A percentile compares a stretch with the other conserved stretches of the same genome.
These are phyloP conservation scores for Ilyonectria sp. DNA, from an alignment of 2,329 filamentous ascomycete species.

Conservation along the genomic window DNA sequence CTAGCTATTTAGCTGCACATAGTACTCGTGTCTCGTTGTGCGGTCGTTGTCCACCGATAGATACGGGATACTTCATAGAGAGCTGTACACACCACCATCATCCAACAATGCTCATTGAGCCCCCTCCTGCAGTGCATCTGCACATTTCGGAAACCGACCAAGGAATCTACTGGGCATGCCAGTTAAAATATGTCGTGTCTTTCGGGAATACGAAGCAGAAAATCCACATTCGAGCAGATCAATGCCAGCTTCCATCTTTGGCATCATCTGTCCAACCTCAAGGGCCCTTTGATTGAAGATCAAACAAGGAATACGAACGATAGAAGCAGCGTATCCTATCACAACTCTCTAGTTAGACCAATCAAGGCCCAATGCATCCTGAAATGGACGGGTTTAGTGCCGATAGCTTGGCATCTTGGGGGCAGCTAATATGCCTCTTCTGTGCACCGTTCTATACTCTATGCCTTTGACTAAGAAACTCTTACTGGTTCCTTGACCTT, in stretches of 20 bases:
- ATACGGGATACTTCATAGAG: background rate
- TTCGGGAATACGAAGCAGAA: conserved; percentile 15
- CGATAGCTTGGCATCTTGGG: too few relatives aligned
- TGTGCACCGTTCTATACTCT: too few relatives aligned
- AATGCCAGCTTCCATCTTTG: background rate
- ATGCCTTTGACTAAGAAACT: too few relatives aligned
- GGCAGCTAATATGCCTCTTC: too few relatives aligned
- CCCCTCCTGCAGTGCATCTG: background rate
- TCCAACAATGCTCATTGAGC: background rate
- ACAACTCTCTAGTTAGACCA: too few relatives aligned
- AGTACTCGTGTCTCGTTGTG: background rate
- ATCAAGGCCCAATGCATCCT: too few relatives aligned
- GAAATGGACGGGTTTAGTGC: too few relatives aligned
- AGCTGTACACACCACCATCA: background rate
- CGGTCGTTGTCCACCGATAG: background rate
- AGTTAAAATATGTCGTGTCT: background rate
- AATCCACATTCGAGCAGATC: background rate
- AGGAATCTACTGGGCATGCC: background rate
- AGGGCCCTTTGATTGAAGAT: too few relatives aligned
- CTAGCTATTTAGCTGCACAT: background rate
- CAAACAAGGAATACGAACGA: too few relatives aligned
- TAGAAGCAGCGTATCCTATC: too few relatives aligned
- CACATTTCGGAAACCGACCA: background rate
- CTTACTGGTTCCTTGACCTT: too few relatives aligned
- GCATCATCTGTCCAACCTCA: background rate